Conservation (phyloP, 228 moss, liverwort and hornwort genomes). For the Sphagnum magellanicum region DNA sequence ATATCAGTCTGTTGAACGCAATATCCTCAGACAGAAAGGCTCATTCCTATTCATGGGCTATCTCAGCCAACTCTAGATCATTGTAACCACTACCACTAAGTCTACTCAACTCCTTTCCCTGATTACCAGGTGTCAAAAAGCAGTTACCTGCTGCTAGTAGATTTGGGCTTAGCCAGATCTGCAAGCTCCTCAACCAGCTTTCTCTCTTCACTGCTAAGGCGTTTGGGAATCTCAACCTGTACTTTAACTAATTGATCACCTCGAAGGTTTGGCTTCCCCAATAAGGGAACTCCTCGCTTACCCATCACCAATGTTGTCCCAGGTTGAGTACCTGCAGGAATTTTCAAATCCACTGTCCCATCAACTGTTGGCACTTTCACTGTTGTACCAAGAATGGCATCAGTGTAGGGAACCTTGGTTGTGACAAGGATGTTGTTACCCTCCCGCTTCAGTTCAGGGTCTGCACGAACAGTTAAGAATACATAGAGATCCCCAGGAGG, state of each 20-base stretch:
- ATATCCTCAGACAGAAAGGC: too few relatives aligned
- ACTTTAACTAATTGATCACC: slow-evolving; percentile 87
- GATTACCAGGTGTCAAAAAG: neutral
- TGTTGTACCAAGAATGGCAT: slow-evolving; percentile 88
- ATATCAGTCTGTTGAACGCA: too few relatives aligned
- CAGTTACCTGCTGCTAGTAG: slow-evolving; percentile 65
- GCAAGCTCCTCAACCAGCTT: slow-evolving; percentile 88
- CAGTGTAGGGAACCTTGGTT: slow-evolving; percentile 71
- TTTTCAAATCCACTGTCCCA: slow-evolving; percentile 80
- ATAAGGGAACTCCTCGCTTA: slow-evolving; percentile 78
- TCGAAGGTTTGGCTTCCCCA: slow-evolving; percentile 81
- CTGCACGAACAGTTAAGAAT: slow-evolving; percentile 70
- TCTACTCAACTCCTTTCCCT: too few relatives aligned
- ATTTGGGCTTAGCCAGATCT: slow-evolving; percentile 72
- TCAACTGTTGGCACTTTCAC: slow-evolving; percentile 89
- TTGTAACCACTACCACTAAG: too few relatives aligned
- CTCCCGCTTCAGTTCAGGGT: slow-evolving; percentile 81
- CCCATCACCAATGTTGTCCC: slow-evolving; percentile 90
- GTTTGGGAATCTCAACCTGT: slow-evolving; percentile 91
- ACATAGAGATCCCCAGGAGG: slow-evolving; percentile 92
- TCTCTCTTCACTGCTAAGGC: slow-evolving; percentile 71
- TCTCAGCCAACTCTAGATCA: too few relatives aligned
- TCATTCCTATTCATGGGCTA: too few relatives aligned
- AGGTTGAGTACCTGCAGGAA: slow-evolving; percentile 89
- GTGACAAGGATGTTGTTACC: slow-evolving; percentile 79